These are phyloP conservation scores for Botrytis pseudocinerea DNA, from an alignment of 2,329 filamentous ascomycete genomes.

Conservation along the genomic window DNA sequence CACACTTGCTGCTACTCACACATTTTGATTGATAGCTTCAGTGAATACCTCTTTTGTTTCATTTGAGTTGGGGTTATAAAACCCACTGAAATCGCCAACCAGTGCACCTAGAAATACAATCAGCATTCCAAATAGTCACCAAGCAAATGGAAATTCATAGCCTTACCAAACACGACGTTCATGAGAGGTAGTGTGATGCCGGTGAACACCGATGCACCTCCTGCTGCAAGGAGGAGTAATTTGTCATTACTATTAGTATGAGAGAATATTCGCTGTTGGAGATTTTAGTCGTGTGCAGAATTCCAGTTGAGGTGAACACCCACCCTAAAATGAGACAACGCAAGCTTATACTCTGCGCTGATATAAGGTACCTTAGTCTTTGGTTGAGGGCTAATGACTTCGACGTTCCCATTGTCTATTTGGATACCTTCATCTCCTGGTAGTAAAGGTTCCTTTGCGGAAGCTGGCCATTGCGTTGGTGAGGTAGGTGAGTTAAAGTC, in stretches of 20 bases:
- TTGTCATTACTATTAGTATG: conserved; percentile 27
- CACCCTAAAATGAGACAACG: conserved; percentile 18
- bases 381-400: not conserved
- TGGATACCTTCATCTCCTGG: not conserved
- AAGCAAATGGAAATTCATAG: conserved; percentile 33
- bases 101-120: conserved; percentile 33
- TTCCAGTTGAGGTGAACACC: not conserved
- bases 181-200: conserved; percentile 58
- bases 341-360: conserved; percentile 10
- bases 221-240: conserved; percentile 40
- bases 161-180: conserved; percentile 55
- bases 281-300: not conserved
- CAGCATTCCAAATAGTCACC: not conserved
- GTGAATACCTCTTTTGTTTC: conserved; percentile 51
- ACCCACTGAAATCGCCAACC: conserved; percentile 49
- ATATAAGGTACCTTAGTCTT: not conserved
- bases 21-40: conserved; percentile 48
- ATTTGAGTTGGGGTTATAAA: conserved; percentile 47
- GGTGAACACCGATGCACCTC: conserved; percentile 52
- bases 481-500: conserved; percentile 4
- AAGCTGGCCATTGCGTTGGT: not conserved
- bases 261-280: conserved; percentile 33
- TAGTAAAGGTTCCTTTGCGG: conserved; percentile 18
- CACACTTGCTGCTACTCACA: conserved; percentile 24
- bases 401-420: not conserved